Conservation (phyloP, 2,329 filamentous ascomycete species). For the Fusarium xyrophilum region DNA sequence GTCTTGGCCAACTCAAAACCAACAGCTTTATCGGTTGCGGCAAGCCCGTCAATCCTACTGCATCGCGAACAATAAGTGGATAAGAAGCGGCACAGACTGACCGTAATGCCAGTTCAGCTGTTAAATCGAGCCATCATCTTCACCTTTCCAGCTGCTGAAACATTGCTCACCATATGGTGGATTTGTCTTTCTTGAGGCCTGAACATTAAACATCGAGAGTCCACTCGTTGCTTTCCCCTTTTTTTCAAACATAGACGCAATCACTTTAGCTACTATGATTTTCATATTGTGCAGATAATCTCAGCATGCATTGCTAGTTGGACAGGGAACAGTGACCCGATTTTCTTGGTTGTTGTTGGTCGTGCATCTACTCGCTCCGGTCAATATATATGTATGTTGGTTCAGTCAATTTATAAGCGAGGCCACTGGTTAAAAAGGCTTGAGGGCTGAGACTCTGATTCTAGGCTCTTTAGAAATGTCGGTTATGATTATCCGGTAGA, state of each 20-base stretch:
- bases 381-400: neutral
- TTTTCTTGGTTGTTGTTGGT: neutral
- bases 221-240: accelerated
- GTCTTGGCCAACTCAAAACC: neutral
- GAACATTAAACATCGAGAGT: accelerated
- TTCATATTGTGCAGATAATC: too few relatives aligned
- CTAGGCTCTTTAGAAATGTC: accelerated
- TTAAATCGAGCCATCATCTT: neutral
- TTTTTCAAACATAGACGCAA: accelerated
- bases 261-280: accelerated
- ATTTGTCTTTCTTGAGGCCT: accelerated
- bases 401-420: neutral
- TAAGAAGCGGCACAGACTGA: neutral
- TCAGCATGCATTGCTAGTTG: neutral
- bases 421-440: accelerated
- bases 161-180: neutral
- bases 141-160: neutral
- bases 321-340: neutral
- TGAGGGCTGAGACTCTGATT: neutral
- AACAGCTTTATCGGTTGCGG: neutral
- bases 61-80: neutral
- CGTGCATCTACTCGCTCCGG: neutral
- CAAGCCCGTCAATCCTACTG: neutral
- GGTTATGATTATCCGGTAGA: neutral
- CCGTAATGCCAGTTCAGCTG: neutral